phyloP scores from a whole-genome alignment of 352 stramenopile species.

The Phytophthora constricta region DNA sequence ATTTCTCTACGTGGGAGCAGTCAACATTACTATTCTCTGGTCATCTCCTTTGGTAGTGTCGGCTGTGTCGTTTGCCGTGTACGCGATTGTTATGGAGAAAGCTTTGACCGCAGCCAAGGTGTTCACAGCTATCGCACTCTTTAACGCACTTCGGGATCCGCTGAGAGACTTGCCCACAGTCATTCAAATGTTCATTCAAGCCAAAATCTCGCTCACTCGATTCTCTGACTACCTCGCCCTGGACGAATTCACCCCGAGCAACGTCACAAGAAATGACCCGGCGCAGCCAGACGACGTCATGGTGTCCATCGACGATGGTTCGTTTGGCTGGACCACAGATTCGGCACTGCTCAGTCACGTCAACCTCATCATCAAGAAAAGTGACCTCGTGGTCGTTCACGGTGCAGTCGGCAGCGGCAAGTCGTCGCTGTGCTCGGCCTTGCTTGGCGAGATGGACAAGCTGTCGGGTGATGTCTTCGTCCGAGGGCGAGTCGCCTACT shows the following conservation, averaged over 20 bases:
- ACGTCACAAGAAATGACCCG: slow-evolving; percentile 25
- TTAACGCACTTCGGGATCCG: slow-evolving; percentile 50
- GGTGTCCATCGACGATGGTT: slow-evolving; percentile 37
- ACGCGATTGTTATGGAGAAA: slow-evolving; percentile 46
- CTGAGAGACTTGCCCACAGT: slow-evolving; percentile 43
- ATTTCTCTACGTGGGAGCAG: slow-evolving; percentile 47
- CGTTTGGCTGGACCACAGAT: slow-evolving; percentile 45
- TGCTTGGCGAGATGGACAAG: slow-evolving; percentile 90
- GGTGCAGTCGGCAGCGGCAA: slow-evolving; percentile 61
- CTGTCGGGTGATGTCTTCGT: slow-evolving; percentile 44
- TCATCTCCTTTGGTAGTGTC: slow-evolving; percentile 52
- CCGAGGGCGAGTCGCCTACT: slow-evolving; percentile 62
- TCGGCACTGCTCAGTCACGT: slow-evolving; percentile 40
- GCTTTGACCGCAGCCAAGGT: slow-evolving; percentile 56
- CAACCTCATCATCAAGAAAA: slow-evolving; percentile 45
- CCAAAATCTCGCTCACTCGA: slow-evolving; percentile 41
- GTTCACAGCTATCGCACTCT: slow-evolving; percentile 61
- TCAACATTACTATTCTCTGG: slow-evolving; percentile 71
- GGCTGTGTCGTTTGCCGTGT: slow-evolving; percentile 53
- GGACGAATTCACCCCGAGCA: slow-evolving; percentile 31
- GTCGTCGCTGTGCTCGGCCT: slow-evolving; percentile 55
- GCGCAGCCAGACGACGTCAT: slow-evolving; percentile 13
- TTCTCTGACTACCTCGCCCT: slow-evolving; percentile 44
- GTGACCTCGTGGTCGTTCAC: slow-evolving; percentile 61
- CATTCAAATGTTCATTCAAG: slow-evolving; percentile 51